Conservation (phyloP, 1,284 basidiomycete genomes). For the Caloboletus firmus region DNA sequence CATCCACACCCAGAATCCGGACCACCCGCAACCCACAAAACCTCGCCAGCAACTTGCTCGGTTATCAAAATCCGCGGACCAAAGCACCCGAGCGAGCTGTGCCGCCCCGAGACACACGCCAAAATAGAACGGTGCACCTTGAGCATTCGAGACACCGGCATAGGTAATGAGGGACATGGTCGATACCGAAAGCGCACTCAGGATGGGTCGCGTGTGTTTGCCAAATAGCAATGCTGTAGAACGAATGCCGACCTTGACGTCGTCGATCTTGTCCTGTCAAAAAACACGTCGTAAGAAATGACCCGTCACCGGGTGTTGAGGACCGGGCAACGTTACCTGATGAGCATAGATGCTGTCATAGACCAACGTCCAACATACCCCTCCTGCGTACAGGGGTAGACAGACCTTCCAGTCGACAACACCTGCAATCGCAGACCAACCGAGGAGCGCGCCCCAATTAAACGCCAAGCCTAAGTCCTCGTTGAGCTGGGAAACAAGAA, state of each 20-base stretch:
- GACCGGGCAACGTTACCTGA: constrained; percentile 60
- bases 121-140: constrained; percentile 79
- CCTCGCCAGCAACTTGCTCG: constrained; percentile 90
- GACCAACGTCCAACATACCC: constrained; percentile 90
- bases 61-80: constrained; percentile 73
- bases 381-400: constrained; percentile 87
- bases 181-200: constrained; percentile 72
- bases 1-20: constrained; percentile 88
- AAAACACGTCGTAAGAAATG: neutral
- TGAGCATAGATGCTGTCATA: constrained; percentile 99
- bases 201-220: constrained; percentile 72
- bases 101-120: constrained; percentile 72
- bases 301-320: too few relatives aligned
- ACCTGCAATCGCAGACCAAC: constrained; percentile 93
- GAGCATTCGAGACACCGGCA: constrained; percentile 77
- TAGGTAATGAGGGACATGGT: constrained; percentile 76
- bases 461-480: constrained; percentile 76
- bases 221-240: constrained; percentile 94
- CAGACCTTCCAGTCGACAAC: constrained; percentile 81
- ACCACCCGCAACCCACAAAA: constrained; percentile 86
- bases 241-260: constrained; percentile 85
- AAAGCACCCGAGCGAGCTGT: constrained; percentile 84
- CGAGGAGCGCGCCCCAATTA: constrained; percentile 96
- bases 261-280: constrained; percentile 89
- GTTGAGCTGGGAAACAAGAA: neutral